phyloP scores from a whole-genome alignment of 257 asterid genomes.

The Solanum lycopersicoides region DNA sequence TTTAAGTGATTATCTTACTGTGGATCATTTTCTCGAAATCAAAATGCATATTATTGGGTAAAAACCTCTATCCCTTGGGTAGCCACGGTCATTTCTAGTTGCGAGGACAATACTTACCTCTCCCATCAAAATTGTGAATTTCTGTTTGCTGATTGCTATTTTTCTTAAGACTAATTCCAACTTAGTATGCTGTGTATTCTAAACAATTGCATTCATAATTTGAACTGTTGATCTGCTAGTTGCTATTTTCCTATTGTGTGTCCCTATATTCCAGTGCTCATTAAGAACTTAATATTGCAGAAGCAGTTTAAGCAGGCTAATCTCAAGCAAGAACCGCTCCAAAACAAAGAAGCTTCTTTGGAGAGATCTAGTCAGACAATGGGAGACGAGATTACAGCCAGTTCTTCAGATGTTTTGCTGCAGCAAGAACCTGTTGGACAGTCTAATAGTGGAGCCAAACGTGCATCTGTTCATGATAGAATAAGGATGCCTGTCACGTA shows the following conservation, averaged over 20 bases:
- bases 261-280: neutral
- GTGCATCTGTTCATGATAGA: constrained; percentile 52
- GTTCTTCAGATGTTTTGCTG: constrained; percentile 6
- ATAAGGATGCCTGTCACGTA: constrained; percentile 66
- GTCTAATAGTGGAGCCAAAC: constrained; percentile 16
- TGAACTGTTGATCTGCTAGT: neutral
- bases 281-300: constrained; percentile 26
- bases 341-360: constrained; percentile 17
- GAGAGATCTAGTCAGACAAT: neutral
- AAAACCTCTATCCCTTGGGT: neutral
- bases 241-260: neutral
- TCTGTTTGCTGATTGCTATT: neutral
- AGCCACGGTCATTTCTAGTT: neutral
- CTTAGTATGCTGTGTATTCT: neutral
- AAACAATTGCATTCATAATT: neutral
- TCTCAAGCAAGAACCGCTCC: constrained; percentile 16
- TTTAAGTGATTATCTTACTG: neutral
- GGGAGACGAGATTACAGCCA: neutral
- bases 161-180: neutral
- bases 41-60: neutral
- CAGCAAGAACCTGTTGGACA: constrained; percentile 17
- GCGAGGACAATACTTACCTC: neutral
- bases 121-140: neutral
- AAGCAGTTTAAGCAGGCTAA: constrained; percentile 53
- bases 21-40: neutral